A percentile compares a stretch with the other conserved stretches of the same genome.
These are phyloP conservation scores for Globomyces pollinis-pini DNA, from an alignment of 192 early-diverging fungal species.

Conservation along the genomic window DNA sequence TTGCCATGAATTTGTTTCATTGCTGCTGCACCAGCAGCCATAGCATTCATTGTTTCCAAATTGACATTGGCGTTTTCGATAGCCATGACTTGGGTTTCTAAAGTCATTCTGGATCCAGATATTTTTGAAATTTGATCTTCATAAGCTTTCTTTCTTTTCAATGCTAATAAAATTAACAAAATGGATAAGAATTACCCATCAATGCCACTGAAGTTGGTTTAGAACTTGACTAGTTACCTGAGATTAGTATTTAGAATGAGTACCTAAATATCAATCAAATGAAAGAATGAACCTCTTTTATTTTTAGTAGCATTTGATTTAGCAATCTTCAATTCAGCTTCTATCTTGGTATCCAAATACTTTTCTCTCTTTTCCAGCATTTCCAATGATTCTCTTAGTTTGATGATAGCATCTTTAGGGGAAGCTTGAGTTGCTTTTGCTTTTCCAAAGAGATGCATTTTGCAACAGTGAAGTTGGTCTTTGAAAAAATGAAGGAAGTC, in stretches of 20 bases:
- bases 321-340: slow-evolving; percentile 77
- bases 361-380: slow-evolving; percentile 95
- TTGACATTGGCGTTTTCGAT: slow-evolving; percentile 97
- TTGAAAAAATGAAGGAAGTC: neutral
- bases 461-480: neutral
- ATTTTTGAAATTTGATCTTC: slow-evolving; percentile 84
- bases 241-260: too few species aligned
- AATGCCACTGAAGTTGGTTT: slow-evolving; percentile 62
- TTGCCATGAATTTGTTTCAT: slow-evolving; percentile 89
- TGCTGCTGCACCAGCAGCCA: slow-evolving; percentile 84
- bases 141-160: slow-evolving; percentile 86
- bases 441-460: slow-evolving; percentile 42
- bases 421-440: slow-evolving; percentile 40
- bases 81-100: slow-evolving; percentile 90
- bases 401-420: slow-evolving; percentile 91
- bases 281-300: slow-evolving; percentile 56
- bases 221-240: neutral
- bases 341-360: slow-evolving; percentile 78
- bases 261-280: neutral
- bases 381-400: slow-evolving; percentile 78
- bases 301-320: slow-evolving; percentile 89
- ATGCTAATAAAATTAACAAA: too few species aligned
- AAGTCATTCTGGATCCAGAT: slow-evolving; percentile 76
- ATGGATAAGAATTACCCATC: too few species aligned
- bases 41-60: slow-evolving; percentile 88